phyloP scores from a whole-genome alignment of 345 rosid genomes.

The Eucalyptus coolabah region DNA sequence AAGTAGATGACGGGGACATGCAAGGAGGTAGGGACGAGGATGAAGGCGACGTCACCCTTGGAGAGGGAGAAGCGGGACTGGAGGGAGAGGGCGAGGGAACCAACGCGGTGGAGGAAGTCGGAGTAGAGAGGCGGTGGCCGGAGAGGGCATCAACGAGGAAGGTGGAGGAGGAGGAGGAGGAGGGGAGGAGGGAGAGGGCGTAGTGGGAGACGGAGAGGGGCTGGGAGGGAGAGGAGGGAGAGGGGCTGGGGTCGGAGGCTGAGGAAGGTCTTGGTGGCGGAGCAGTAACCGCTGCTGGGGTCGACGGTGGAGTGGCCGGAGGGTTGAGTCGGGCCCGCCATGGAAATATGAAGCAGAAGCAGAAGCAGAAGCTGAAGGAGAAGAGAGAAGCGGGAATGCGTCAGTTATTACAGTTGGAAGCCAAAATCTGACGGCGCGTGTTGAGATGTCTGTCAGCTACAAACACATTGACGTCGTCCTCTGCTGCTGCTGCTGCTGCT shows the following conservation, averaged over 20 bases:
- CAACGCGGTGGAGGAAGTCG: not conserved
- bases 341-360: not conserved
- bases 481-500: not conserved
- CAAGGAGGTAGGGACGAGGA: conserved; percentile 10
- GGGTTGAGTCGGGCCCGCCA: not conserved
- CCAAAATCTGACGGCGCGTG: not conserved
- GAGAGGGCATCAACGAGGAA: not conserved
- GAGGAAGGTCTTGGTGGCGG: conserved; percentile 3
- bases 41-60: conserved; percentile 16
- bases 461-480: not conserved
- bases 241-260: conserved; percentile 1
- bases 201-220: conserved; percentile 7
- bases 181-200: conserved; percentile 2
- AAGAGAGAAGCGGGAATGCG: not conserved
- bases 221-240: not conserved
- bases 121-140: not conserved
- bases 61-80: not conserved
- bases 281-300: conserved; percentile 13
- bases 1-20: conserved; percentile 19
- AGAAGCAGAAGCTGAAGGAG: not conserved
- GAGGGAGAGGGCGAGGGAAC: not conserved
- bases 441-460: not conserved
- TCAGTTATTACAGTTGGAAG: not conserved
- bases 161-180: not conserved
- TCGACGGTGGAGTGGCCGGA: not conserved